A percentile compares a stretch with the other conserved stretches of the same genome.
Conservation (phyloP, 805 yeast genomes). For the Pichia thaimueangensis region DNA sequence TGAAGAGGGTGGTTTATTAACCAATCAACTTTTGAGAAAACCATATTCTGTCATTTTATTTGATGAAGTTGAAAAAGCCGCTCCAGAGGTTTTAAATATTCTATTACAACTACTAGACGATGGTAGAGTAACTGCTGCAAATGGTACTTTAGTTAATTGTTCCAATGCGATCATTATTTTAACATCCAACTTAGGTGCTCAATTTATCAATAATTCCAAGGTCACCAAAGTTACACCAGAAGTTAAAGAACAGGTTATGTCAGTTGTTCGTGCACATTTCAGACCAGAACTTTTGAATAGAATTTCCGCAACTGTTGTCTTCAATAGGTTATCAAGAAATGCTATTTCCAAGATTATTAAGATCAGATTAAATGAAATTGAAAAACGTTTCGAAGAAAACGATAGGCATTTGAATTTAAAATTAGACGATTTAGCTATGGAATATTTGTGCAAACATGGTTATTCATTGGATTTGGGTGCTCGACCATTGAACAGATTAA, state of each 20-base stretch:
- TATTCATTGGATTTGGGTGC: conserved; percentile 95
- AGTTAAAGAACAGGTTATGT: conserved; percentile 76
- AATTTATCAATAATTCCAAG: conserved; percentile 63
- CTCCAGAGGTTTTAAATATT: conserved; percentile 93
- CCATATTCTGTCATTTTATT: conserved; percentile 96
- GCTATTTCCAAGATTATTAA: conserved; percentile 90
- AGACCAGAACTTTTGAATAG: conserved; percentile 97
- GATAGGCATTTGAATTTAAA: conserved; percentile 72
- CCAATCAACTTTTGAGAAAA: conserved; percentile 83
- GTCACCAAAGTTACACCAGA: conserved; percentile 57
- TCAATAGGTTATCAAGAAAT: conserved; percentile 85
- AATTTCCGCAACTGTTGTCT: conserved; percentile 86
- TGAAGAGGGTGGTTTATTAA: conserved; percentile 95
- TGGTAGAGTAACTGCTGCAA: conserved; percentile 91
- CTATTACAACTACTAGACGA: conserved; percentile 90
- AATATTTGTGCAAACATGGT: conserved; percentile 78
- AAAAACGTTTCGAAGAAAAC: conserved; percentile 74
- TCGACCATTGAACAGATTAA: conserved; percentile 88
- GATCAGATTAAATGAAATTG: conserved; percentile 78
- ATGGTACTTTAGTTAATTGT: conserved; percentile 90
- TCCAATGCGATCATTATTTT: conserved; percentile 88
- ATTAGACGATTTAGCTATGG: conserved; percentile 70
- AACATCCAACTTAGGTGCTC: conserved; percentile 98
- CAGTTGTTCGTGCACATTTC: conserved; percentile 79
- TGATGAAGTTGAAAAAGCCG: conserved; percentile 98